These are phyloP conservation scores for Acorus calamus DNA, from an alignment of 106 monocot genomes.

Conservation along the genomic window DNA sequence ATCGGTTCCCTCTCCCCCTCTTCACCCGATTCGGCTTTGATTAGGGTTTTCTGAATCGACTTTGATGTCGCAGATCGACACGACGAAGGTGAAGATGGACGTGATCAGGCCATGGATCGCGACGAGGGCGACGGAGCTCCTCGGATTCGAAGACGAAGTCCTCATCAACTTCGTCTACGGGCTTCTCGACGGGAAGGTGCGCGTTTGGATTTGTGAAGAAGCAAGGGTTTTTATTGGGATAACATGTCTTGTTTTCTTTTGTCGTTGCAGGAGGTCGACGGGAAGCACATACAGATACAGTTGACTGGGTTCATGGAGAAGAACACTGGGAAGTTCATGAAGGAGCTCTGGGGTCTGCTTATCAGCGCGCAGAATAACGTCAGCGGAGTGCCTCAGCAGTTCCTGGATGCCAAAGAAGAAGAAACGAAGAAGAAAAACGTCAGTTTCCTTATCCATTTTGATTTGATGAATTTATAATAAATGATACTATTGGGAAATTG, in stretches of 20 bases:
- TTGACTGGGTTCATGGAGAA: constrained; percentile 98
- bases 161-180: constrained; percentile 92
- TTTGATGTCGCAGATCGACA: constrained; percentile 46
- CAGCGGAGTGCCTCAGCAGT: constrained; percentile 96
- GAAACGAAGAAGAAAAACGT: constrained; percentile 55
- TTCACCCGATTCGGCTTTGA: background rate
- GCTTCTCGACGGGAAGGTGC: constrained; percentile 69
- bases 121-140: constrained; percentile 70
- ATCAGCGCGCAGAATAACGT: constrained; percentile 84
- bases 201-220: background rate
- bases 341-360: constrained; percentile 82
- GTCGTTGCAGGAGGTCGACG: constrained; percentile 54
- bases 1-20: too few relatives aligned
- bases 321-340: constrained; percentile 94
- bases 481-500: too few relatives aligned
- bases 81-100: constrained; percentile 91
- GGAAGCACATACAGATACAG: constrained; percentile 91
- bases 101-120: constrained; percentile 97
- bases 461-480: too few relatives aligned
- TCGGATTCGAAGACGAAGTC: constrained; percentile 97
- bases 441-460: too few relatives aligned
- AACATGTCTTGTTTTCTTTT: background rate
- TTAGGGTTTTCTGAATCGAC: background rate
- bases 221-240: background rate
- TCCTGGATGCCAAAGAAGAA: constrained; percentile 84